Base-by-base conservation (phyloP, 163 green algal species). In the Scenedesmus sp. region DNA sequence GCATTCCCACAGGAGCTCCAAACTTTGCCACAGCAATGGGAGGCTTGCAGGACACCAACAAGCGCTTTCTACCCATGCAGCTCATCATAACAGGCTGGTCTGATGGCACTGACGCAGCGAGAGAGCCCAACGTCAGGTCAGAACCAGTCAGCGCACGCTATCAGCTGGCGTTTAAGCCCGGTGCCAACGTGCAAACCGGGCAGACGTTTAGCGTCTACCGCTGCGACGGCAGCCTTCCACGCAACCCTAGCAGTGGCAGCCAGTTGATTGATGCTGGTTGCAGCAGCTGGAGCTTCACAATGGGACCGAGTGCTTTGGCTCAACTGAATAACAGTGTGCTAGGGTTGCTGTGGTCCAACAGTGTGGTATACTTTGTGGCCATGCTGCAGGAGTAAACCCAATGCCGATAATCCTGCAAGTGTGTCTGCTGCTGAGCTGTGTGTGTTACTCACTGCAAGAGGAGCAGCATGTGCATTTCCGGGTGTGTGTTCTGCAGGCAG, bases 21-120 rank as follows among this genome's bases (percentile, higher is more conserved):
- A 87, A 57, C 10, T 52, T 87, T 16, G 82, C 82, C 7, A 67
- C 55, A 67, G 46, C 82, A 34, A 73, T 87, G 55, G 82, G 82
- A 26, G 82, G 82, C 54, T 60, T 87, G 54, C 57, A 64, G 18
- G 82, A 87, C 82, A 5, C 54, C 46, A 34, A 87, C 55, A 62
- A 52, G 16, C n/a, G 70, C 54, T 55, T 87, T 55, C 18, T 87
- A 13, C 82, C 82, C 59, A 26, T 87, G 4, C 82, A 57, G 4
- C 82, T 87, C 0, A 52, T 64, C 54, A 87, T 87, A 13, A 26
- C 26, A 55, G 55, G 55, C 18, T 87, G 82, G 82, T 87, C 82
- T 55, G 54, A 87, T 55, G 82, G 82, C 4, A 3, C 12, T 23
- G 52, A 79, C 18, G 23, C 70, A 79, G 70, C 70, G 20, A 52